phyloP scores from a whole-genome alignment of 192 early-diverging fungal genomes.

The Chytriomyces hyalinus region DNA sequence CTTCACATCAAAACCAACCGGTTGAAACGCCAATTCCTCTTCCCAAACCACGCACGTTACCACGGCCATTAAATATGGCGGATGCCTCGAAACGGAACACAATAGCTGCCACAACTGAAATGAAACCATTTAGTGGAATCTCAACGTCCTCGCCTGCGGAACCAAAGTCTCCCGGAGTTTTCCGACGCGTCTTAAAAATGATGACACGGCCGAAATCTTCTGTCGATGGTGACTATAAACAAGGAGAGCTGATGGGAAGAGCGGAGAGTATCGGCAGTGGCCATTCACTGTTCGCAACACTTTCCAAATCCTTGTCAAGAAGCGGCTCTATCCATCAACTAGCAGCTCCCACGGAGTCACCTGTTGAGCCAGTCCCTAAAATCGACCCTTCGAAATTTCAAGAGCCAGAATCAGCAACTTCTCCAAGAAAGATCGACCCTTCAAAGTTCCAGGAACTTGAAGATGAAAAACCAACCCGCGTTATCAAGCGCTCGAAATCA shows the following conservation, averaged over 20 bases:
- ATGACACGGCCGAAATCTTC: conserved; percentile 11
- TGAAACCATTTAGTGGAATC: not conserved
- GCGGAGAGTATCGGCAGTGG: not conserved
- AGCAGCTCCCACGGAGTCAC: too few relatives aligned
- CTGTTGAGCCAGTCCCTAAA: not conserved
- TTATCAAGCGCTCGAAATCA: not conserved
- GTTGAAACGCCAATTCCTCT: not conserved
- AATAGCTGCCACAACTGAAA: not conserved
- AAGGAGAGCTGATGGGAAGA: not conserved
- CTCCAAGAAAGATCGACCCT: not conserved
- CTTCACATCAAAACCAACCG: not conserved
- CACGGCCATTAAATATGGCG: not conserved
- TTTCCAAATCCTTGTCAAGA: not conserved
- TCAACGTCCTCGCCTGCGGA: not conserved
- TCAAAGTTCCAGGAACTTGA: not conserved
- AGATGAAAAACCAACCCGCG: not conserved
- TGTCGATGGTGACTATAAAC: not conserved
- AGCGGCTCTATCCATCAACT: not conserved
- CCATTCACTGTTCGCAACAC: not conserved
- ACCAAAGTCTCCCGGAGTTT: conserved; percentile 4
- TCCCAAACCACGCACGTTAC: not conserved
- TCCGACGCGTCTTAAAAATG: conserved; percentile 9
- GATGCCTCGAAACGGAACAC: not conserved
- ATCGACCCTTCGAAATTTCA: not conserved
- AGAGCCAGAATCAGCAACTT: not conserved